Evolutionary conservation across 23 red algal species (phyloP).

Genomic region (Gracilariopsis chorda): DNA sequence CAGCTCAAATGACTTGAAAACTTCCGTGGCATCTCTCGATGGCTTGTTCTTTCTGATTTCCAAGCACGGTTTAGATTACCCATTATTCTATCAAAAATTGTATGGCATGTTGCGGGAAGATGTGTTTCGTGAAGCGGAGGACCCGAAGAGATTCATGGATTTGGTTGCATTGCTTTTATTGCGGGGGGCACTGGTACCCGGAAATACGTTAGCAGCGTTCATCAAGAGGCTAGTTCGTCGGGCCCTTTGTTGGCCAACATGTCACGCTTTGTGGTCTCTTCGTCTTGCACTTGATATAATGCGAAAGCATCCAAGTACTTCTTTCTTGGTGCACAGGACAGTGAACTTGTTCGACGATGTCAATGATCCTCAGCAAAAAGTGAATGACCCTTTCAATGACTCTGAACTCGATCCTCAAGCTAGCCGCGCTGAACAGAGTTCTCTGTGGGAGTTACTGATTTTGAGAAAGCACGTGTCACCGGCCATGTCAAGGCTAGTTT

Average conservation of each 20-base stretch:
- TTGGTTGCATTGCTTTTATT: slow-evolving; percentile 48
- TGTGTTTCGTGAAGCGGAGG: slow-evolving; percentile 26
- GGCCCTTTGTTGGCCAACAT: slow-evolving; percentile 47
- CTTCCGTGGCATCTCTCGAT: slow-evolving; percentile 49
- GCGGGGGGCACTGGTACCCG: slow-evolving; percentile 52
- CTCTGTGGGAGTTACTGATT: slow-evolving; percentile 80
- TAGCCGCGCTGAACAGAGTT: slow-evolving; percentile 60
- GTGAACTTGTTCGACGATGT: slow-evolving; percentile 59
- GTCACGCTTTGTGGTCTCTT: slow-evolving; percentile 72
- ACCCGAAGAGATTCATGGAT: slow-evolving; percentile 54
- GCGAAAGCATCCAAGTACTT: slow-evolving; percentile 72
- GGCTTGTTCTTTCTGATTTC: slow-evolving; percentile 73
- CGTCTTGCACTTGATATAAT: slow-evolving; percentile 72
- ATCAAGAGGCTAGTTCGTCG: slow-evolving; percentile 79
- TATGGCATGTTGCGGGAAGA: slow-evolving; percentile 51
- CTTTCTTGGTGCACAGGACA: slow-evolving; percentile 66
- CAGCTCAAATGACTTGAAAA: not conserved
- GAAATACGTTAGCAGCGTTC: slow-evolving; percentile 65
- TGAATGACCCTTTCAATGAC: slow-evolving; percentile 77
- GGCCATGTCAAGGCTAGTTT: slow-evolving; percentile 60
- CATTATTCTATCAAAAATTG: slow-evolving; percentile 79
- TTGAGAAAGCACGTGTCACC: slow-evolving; percentile 67
- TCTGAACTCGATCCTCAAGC: slow-evolving; percentile 39
- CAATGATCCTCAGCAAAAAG: not conserved
- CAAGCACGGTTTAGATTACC: slow-evolving; percentile 82